Conservation (phyloP, 345 rosid species). For the Mallotus nudiflorus region DNA sequence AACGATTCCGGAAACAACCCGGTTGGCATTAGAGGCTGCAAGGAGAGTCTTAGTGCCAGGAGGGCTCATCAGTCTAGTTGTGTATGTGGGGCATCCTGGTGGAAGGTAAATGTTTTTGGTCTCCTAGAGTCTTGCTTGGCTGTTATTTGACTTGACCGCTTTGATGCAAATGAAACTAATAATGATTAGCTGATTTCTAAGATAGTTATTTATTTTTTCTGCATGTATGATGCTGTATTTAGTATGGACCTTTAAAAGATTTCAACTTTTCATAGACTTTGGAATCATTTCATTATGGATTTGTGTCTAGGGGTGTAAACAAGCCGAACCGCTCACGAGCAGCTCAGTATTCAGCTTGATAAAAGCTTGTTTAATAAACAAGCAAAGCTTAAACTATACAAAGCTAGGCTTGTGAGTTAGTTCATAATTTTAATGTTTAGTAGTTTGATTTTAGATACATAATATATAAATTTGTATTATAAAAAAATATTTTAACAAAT, state of each 20-base stretch:
- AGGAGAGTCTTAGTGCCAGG: conserved; percentile 56
- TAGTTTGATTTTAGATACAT: too few species aligned
- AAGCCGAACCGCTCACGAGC: too few species aligned
- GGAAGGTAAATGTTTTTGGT: conserved; percentile 55
- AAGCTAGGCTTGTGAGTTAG: too few species aligned
- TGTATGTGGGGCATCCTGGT: conserved; percentile 80
- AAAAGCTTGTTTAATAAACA: too few species aligned
- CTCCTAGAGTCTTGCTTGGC: not conserved
- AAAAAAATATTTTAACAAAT: too few species aligned
- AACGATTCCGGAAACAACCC: conserved; percentile 62
- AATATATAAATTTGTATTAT: too few species aligned
- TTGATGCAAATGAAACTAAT: not conserved
- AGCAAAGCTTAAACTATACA: too few species aligned
- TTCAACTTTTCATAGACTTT: too few species aligned
- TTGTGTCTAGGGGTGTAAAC: too few species aligned
- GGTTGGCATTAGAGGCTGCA: conserved; percentile 64
- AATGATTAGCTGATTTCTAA: not conserved
- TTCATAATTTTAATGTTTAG: too few species aligned
- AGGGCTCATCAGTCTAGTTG: conserved; percentile 80
- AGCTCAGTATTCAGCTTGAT: too few species aligned
- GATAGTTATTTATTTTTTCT: not conserved
- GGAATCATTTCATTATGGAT: not conserved
- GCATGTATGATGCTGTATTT: not conserved
- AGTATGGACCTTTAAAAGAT: not conserved
- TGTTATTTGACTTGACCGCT: not conserved